A percentile compares a stretch with the other conserved stretches of the same genome.
These are phyloP conservation scores for sweet orange (Citrus sinensis) DNA, from an alignment of 345 rosid genomes.

Conservation along the genomic window DVS_A1.0 CM039169.1:5828001-5828500, in stretches of 20 bases:
- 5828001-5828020: background rate
- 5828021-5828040: background rate
- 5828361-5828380: constrained; percentile 52
- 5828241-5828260: constrained; percentile 45
- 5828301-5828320: background rate
- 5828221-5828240: constrained; percentile 48
- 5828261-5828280: background rate
- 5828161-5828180: constrained; percentile 70
- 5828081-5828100: background rate
- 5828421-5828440: constrained; percentile 87
- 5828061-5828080: background rate
- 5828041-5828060: background rate
- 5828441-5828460: constrained; percentile 70
- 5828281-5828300: background rate
- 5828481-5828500: constrained; percentile 88
- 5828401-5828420: constrained; percentile 56
- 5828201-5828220: constrained; percentile 67
- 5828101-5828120: background rate
- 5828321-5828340: background rate
- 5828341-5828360: constrained; percentile 40
- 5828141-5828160: constrained; percentile 49
- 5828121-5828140: background rate
- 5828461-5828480: constrained; percentile 43
- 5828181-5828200: constrained; percentile 76
- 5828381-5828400: constrained; percentile 63